Conservation (phyloP, 2,329 filamentous ascomycete species). For the Nannizzia gypsea region DNA sequence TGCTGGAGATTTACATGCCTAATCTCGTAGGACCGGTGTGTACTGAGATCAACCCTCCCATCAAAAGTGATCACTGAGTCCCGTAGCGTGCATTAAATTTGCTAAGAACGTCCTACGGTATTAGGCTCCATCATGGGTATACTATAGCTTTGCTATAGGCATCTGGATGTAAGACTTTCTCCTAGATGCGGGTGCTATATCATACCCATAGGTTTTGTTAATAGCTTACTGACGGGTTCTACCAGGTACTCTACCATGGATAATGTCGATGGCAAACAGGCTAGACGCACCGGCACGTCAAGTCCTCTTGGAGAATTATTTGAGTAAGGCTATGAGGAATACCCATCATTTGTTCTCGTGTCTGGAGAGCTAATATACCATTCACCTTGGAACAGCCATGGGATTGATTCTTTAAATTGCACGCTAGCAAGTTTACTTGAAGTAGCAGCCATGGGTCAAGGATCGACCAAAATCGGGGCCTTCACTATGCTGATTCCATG, state of each 20-base stretch:
- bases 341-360: background rate
- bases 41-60: slow-evolving; percentile 8
- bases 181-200: background rate
- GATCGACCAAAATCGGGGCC: slow-evolving; percentile 69
- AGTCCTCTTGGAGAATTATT: slow-evolving; percentile 93
- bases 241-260: slow-evolving; percentile 82
- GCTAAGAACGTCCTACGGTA: slow-evolving; percentile 9
- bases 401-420: slow-evolving; percentile 96
- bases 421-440: slow-evolving; percentile 84
- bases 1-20: slow-evolving; percentile 69
- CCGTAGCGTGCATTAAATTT: background rate
- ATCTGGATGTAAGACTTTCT: slow-evolving; percentile 64
- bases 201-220: background rate
- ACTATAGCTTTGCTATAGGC: slow-evolving; percentile 89
- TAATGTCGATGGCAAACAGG: slow-evolving; percentile 97
- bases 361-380: slow-evolving; percentile 2
- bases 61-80: background rate
- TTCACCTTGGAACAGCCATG: slow-evolving; percentile 49
- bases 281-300: slow-evolving; percentile 83
- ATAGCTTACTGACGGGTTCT: background rate
- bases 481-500: slow-evolving; percentile 87
- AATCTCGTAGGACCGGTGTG: slow-evolving; percentile 80
- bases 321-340: slow-evolving; percentile 45
- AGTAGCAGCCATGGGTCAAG: slow-evolving; percentile 84
- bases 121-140: slow-evolving; percentile 79